Conservation (phyloP, 352 stramenopile genomes). For the Phytophthora chlamydospora region DNA sequence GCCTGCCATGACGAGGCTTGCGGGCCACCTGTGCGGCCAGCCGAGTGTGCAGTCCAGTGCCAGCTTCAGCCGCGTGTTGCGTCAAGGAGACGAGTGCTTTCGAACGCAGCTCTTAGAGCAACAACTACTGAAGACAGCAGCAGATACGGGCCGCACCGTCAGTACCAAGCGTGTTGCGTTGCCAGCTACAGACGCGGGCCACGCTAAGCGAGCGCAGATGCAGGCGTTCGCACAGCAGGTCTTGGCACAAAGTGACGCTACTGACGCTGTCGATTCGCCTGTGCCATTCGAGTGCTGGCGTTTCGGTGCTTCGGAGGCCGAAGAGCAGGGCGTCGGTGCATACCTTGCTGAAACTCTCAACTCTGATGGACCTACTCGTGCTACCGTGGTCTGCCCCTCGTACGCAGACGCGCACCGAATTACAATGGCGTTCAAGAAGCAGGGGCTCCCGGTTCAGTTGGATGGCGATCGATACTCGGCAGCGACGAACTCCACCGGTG, state of each 20-base stretch:
- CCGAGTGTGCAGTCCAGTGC: slow-evolving; percentile 53
- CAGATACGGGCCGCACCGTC: slow-evolving; percentile 1
- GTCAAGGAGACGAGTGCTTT: slow-evolving; percentile 36
- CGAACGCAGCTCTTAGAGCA: slow-evolving; percentile 44
- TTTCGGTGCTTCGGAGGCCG: slow-evolving; percentile 25
- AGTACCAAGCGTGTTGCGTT: slow-evolving; percentile 15
- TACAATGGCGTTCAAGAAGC: slow-evolving; percentile 36
- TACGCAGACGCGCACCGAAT: slow-evolving; percentile 48
- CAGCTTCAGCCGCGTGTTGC: slow-evolving; percentile 59
- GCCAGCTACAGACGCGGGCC: neutral
- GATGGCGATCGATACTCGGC: slow-evolving; percentile 7
- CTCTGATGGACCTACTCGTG: slow-evolving; percentile 6
- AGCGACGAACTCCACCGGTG: slow-evolving; percentile 16
- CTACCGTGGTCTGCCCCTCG: slow-evolving; percentile 47
- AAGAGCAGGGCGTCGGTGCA: slow-evolving; percentile 27
- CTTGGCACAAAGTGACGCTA: slow-evolving; percentile 10
- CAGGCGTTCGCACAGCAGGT: slow-evolving; percentile 33
- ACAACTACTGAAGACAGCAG: slow-evolving; percentile 28
- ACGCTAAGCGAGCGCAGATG: slow-evolving; percentile 24
- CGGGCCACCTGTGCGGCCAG: slow-evolving; percentile 48
- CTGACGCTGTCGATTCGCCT: neutral
- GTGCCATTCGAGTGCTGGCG: slow-evolving; percentile 34
- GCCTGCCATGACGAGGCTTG: slow-evolving; percentile 63
- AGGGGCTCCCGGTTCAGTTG: slow-evolving; percentile 38
- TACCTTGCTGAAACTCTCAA: slow-evolving; percentile 26